Percentiles rank a stretch among this genome's conserved stretches.
These are phyloP conservation scores for Astrephomene gubernaculifera DNA, from an alignment of 139 green algal species.

Conservation along the genomic window DNA sequence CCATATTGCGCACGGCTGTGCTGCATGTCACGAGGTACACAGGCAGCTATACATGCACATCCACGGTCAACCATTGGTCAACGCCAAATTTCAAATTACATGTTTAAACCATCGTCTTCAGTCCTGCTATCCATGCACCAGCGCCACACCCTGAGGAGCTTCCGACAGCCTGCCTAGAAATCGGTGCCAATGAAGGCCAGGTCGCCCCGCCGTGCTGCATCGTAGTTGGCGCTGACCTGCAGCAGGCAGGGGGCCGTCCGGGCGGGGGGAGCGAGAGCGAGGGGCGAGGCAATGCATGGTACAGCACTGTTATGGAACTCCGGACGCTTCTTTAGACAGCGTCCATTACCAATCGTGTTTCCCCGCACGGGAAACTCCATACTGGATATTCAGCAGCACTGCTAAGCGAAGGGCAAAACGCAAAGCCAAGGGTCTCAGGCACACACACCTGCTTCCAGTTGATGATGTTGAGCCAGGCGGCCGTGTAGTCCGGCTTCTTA, in stretches of 20 bases:
- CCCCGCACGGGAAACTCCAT: background rate
- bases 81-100: no score
- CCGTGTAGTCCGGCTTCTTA: slow-evolving; percentile 33
- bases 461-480: slow-evolving; percentile 26
- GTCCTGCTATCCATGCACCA: no score
- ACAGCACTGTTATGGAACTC: background rate
- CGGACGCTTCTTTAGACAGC: background rate
- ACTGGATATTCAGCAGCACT: no score
- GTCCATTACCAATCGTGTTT: background rate
- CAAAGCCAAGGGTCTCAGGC: no score
- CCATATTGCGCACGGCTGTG: no score
- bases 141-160: background rate
- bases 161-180: background rate
- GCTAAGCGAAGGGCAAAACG: no score
- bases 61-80: no score
- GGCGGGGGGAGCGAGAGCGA: background rate
- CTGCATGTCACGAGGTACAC: no score
- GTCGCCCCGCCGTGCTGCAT: background rate
- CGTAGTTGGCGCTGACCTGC: slow-evolving; percentile 42
- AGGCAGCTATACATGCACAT: no score
- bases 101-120: no score
- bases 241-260: no score
- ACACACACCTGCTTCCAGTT: slow-evolving; percentile 30
- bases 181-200: slow-evolving; percentile 20
- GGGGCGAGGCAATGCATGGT: background rate